Base-by-base conservation (phyloP, 331 rosid genomes). In the Pyracantha coccinea region DNA sequence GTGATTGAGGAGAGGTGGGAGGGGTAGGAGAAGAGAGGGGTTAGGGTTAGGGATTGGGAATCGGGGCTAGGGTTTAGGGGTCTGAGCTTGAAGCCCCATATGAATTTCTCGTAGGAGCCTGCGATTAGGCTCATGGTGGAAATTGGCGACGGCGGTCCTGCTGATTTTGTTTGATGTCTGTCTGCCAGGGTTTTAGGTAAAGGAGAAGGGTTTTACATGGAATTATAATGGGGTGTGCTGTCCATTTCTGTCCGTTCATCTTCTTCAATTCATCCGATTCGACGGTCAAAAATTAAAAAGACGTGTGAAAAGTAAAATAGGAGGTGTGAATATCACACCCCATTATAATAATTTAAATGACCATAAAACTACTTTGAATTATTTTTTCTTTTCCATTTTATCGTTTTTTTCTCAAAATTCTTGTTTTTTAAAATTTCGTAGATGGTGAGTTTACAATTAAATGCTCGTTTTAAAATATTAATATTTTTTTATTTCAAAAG, bases 21-120 rank as follows among this genome's bases (percentile, higher is more conserved):
- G 4, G 94, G 95, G 80, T 91, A 93, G n/a, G 97, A 87, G 86
- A 93, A 93, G 55, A 91, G 79, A 6, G 96, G 90, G 65, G 65
- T 57, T 75, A 93, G 84, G 81, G 90, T 47, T 69, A 84, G 88
- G 53, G 79, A 14, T 82, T 78, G 79, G 62, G 77, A 41, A 27
- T 81, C 52, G 1, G 84, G 33, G 27, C 65, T 14, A 11, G 54
- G n/a, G 31, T 64, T 47, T 7, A 73, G 59, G 15, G 89, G 83
- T 5, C 71, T 79, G 47, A 93, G 92, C 73, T 82, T 86, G 93
- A 91, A 91, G 9, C 96, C 98, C 98, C 96, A 93, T 0, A 93
- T 83, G 88, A 89, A 93, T 8, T 88, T 80, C 68, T 93, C 98
- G 77, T 91, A 93, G 0, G 98, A 89, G 21, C 98, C 98, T 15